Percentiles rank a stretch among this genome's conserved stretches.
Conservation (phyloP, 805 yeast species). For the Yarrowia porcina region DNA sequence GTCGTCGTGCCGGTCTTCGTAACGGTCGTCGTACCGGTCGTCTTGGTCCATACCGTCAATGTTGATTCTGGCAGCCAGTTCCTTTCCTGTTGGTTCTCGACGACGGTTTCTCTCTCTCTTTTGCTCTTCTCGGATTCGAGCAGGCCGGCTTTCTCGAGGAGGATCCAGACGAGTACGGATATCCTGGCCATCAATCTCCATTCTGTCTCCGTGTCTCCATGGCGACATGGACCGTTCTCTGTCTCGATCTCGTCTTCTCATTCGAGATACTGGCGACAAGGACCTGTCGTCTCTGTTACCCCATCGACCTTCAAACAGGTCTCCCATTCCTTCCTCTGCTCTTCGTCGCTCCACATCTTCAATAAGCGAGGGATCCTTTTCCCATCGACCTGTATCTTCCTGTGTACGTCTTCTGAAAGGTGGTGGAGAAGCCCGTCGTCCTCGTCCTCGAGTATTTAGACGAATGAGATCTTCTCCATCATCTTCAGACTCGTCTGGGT, state of each 20-base stretch:
- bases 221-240: slow-evolving; percentile 26
- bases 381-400: neutral
- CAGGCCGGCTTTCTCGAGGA: neutral
- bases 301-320: neutral
- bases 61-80: neutral
- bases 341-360: neutral
- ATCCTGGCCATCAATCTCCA: slow-evolving; percentile 1
- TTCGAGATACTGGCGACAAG: slow-evolving; percentile 14
- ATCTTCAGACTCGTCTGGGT: neutral
- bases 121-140: neutral
- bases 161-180: neutral
- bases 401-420: neutral
- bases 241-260: slow-evolving; percentile 23
- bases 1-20: no score
- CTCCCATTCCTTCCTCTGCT: neutral
- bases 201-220: neutral
- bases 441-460: neutral
- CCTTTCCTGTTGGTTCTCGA: neutral
- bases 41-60: neutral
- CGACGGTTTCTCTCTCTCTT: slow-evolving; percentile 19
- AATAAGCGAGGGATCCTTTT: slow-evolving; percentile 12
- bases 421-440: neutral
- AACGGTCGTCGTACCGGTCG: no score
- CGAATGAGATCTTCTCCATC: neutral
- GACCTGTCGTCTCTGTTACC: neutral